Conservation (phyloP, 371 early-diverging fungal genomes). For the Mortierella sp. region DNA sequence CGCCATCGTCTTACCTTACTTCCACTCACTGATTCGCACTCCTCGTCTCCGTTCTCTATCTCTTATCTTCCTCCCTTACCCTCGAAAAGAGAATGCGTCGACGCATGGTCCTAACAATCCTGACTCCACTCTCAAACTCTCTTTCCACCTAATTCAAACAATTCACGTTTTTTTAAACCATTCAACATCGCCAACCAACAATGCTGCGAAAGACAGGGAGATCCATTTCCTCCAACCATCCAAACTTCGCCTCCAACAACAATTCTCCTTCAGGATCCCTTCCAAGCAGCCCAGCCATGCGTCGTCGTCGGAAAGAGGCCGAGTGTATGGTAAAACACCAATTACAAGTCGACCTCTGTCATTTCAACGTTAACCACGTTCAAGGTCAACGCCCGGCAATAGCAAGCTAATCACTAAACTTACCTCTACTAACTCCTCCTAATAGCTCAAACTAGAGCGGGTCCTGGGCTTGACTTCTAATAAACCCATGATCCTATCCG, state of each 20-base stretch:
- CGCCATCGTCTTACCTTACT: neutral
- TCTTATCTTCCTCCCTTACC: neutral
- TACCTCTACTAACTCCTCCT: neutral
- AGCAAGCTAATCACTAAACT: neutral
- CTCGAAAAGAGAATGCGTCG: neutral
- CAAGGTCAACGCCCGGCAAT: neutral
- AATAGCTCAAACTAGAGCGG: conserved; percentile 73
- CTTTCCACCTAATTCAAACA: neutral
- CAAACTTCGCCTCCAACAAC: conserved; percentile 9
- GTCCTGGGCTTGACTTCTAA: conserved; percentile 75
- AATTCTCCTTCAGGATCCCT: neutral
- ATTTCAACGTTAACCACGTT: neutral
- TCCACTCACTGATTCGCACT: neutral
- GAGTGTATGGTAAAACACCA: conserved; percentile 35
- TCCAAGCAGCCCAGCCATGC: conserved; percentile 39
- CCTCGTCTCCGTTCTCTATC: neutral
- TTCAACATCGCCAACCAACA: neutral
- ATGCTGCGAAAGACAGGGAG: conserved; percentile 28
- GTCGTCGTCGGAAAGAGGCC: conserved; percentile 44
- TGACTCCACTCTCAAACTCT: neutral
- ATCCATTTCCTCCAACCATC: neutral
- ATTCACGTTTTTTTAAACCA: neutral
- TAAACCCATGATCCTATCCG: conserved; percentile 69
- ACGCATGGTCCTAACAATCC: neutral
- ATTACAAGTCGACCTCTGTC: too few species aligned